phyloP scores from a whole-genome alignment of 306 rosid genomes.

The Aeschynomene evenia region DNA sequence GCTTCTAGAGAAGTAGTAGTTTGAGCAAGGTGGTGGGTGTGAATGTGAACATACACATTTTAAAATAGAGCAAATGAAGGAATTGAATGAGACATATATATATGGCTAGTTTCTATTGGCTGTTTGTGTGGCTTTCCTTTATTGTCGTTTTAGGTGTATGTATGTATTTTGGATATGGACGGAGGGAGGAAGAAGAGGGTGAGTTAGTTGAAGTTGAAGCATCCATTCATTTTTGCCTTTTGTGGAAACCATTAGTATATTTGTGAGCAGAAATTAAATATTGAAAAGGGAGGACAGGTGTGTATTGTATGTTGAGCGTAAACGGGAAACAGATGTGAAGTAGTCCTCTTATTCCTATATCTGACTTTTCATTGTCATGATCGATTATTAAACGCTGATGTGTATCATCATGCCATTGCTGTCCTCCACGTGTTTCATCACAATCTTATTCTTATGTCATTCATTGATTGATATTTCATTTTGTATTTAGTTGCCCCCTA shows the following conservation, averaged over 20 bases:
- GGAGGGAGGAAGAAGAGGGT: background rate
- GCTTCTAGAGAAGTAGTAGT: background rate
- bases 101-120: constrained; percentile 34
- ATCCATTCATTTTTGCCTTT: no score
- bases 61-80: background rate
- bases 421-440: constrained; percentile 36
- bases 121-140: background rate
- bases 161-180: background rate
- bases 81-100: no score
- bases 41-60: background rate
- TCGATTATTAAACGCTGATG: constrained; percentile 11
- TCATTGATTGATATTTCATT: background rate
- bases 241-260: constrained; percentile 37
- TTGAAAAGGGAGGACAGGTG: constrained; percentile 25
- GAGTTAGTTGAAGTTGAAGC: background rate
- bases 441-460: background rate
- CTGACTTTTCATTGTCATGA: constrained; percentile 23
- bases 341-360: no score
- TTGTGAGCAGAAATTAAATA: no score
- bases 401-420: background rate
- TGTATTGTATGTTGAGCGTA: background rate
- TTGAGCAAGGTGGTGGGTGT: constrained; percentile 17
- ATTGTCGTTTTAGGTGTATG: constrained; percentile 18
- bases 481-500: background rate
- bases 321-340: constrained; percentile 23